Evolutionary conservation across 345 rosid genomes (phyloP).

Genomic region (Viola odorata): DNA sequence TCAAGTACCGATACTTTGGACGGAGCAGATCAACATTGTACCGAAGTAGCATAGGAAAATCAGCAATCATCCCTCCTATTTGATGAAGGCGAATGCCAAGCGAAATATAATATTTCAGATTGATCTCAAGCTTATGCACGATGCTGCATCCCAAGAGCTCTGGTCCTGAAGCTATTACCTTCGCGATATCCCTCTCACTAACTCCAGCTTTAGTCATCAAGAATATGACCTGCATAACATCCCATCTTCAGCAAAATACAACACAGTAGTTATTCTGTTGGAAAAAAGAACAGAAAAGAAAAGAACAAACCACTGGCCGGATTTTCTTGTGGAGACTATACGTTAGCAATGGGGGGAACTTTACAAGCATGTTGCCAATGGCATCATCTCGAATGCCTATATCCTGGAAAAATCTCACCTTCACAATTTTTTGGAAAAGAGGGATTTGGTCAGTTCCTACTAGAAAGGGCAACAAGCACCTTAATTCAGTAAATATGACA

Average conservation of each 20-base stretch:
- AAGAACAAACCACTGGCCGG: constrained; percentile 72
- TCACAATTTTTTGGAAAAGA: constrained; percentile 8
- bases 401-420: constrained; percentile 81
- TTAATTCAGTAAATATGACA: no score
- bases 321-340: constrained; percentile 83
- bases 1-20: constrained; percentile 72
- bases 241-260: constrained; percentile 5
- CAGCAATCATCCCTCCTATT: constrained; percentile 82
- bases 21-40: constrained; percentile 66
- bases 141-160: constrained; percentile 88
- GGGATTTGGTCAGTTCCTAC: constrained; percentile 18
- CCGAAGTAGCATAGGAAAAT: constrained; percentile 80
- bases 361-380: constrained; percentile 83
- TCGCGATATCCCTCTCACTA: constrained; percentile 59
- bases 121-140: constrained; percentile 60
- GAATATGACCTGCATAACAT: constrained; percentile 57
- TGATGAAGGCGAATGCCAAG: constrained; percentile 59
- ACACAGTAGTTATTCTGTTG: no score
- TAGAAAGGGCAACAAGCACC: not conserved
- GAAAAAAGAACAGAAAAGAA: not conserved
- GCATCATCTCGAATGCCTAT: constrained; percentile 77
- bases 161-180: constrained; percentile 74
- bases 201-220: constrained; percentile 86
- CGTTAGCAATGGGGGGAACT: constrained; percentile 76
- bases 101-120: constrained; percentile 65